phyloP scores from a whole-genome alignment of 148 eudicot genomes.

The Spergularia marina region DNA sequence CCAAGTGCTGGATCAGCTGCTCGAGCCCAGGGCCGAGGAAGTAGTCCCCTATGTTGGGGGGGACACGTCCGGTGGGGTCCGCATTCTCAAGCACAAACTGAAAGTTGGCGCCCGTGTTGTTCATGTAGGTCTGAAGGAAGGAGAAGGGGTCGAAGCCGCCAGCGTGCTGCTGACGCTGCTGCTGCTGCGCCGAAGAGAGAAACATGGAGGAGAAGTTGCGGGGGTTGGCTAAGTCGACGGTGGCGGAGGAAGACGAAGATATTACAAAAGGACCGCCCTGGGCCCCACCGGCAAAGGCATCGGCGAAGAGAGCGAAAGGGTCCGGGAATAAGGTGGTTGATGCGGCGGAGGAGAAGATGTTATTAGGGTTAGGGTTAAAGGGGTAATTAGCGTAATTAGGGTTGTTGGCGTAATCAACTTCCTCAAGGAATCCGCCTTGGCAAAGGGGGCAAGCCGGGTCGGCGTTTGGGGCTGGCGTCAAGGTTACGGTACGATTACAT shows the following conservation, averaged over 20 bases:
- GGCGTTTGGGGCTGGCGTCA: slow-evolving; percentile 24
- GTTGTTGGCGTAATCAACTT: slow-evolving; percentile 6
- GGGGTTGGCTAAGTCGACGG: slow-evolving; percentile 2
- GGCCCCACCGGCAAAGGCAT: not conserved
- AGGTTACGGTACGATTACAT: slow-evolving; percentile 31
- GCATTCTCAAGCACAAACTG: slow-evolving; percentile 40
- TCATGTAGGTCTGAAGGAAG: slow-evolving; percentile 30
- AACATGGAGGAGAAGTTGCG: slow-evolving; percentile 1
- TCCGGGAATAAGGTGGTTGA: slow-evolving; percentile 3
- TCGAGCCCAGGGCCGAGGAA: slow-evolving; percentile 70
- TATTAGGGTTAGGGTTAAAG: slow-evolving; percentile 24
- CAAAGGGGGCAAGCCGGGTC: slow-evolving; percentile 35
- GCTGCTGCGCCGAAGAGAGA: not conserved
- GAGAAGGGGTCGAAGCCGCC: slow-evolving; percentile 31
- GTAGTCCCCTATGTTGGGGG: slow-evolving; percentile 62
- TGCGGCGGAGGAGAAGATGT: not conserved
- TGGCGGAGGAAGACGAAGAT: slow-evolving; percentile 16
- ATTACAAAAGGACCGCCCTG: slow-evolving; percentile 18
- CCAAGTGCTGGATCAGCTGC: slow-evolving; percentile 57
- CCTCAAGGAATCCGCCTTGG: slow-evolving; percentile 42
- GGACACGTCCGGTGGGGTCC: slow-evolving; percentile 27
- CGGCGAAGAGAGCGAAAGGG: slow-evolving; percentile 15
- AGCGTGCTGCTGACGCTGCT: not conserved
- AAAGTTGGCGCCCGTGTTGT: slow-evolving; percentile 35
- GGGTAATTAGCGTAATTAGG: not conserved